These are phyloP conservation scores for Botrytis byssoidea DNA, from an alignment of 2,329 filamentous ascomycete species.

Conservation along the genomic window DNA sequence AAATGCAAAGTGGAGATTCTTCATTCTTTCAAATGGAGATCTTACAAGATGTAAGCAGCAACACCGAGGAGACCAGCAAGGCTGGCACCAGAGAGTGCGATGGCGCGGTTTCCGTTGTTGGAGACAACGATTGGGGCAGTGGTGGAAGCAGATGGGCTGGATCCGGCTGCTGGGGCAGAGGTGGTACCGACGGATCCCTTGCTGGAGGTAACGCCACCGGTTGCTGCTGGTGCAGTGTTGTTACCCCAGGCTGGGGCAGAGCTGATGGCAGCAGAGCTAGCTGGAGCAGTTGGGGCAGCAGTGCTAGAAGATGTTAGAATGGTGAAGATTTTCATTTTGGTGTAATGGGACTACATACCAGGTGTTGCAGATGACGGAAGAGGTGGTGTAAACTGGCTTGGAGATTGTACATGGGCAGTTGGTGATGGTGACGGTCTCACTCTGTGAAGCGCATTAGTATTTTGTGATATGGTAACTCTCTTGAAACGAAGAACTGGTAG, in stretches of 20 bases:
- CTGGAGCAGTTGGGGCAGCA: slow-evolving; percentile 30
- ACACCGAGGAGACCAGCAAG: slow-evolving; percentile 61
- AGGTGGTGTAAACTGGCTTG: slow-evolving; percentile 34
- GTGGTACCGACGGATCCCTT: slow-evolving; percentile 31
- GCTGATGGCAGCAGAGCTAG: slow-evolving; percentile 33
- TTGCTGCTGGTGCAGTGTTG: slow-evolving; percentile 29
- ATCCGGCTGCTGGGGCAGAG: slow-evolving; percentile 22
- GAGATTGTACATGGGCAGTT: slow-evolving; percentile 38
- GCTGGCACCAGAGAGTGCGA: slow-evolving; percentile 56
- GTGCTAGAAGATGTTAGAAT: slow-evolving; percentile 20
- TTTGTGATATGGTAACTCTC: neutral
- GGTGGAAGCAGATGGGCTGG: slow-evolving; percentile 18
- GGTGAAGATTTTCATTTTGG: neutral
- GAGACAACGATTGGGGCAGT: slow-evolving; percentile 47
- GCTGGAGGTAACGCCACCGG: slow-evolving; percentile 22
- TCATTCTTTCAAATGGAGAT: slow-evolving; percentile 12
- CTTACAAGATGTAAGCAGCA: slow-evolving; percentile 47
- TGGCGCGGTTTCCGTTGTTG: slow-evolving; percentile 56
- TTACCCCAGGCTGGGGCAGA: slow-evolving; percentile 26
- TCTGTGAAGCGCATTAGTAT: slow-evolving; percentile 23
- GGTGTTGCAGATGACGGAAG: slow-evolving; percentile 47
- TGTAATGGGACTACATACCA: slow-evolving; percentile 43
- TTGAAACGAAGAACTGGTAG: neutral
- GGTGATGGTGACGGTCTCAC: slow-evolving; percentile 36
- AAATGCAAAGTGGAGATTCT: neutral